Base-by-base conservation (phyloP, 139 green algal species). In the Microglena sp. region DNA sequence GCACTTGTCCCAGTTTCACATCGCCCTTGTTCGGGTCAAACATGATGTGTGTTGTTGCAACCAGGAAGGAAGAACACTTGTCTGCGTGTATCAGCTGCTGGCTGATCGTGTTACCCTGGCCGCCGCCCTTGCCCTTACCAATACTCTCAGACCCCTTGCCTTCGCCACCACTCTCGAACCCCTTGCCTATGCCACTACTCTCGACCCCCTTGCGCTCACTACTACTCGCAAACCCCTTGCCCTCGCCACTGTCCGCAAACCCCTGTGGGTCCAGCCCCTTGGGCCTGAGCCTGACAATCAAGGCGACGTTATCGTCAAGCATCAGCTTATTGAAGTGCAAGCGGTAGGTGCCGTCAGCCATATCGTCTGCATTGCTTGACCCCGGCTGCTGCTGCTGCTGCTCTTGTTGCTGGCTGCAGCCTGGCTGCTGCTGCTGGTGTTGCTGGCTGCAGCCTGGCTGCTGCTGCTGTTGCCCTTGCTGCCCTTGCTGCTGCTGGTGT, bases 1-100 rank as follows among this genome's bases (percentile, higher is more conserved):
- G 63, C 27, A 85, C 66, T 68, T 92, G 86, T 0, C 72, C 86
- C 62, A 92, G 67, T 75, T 94, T 94, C 7, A 92, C 77, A 55
- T 94, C 82, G 0, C 87, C 86, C 1, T 84, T 72, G 55, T 86
- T 81, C 8, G 90, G 90, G 60, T 94, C 91, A 64, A 96, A 96
- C 21, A 94, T 77, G 27, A 95, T 67, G 66, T 96, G 90, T 2
- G 84, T 91, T 73, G 90, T 93, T 45, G 69, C 76, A 29, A 93
- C 79, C 3, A 92, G 26, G 45, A 96, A 33, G 0, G 54, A n/a
- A n/a, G n/a, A n/a, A n/a, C n/a, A 44, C 18, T 58, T 54, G 0
- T 27, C 15, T 15, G 40, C 33, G 24, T 60, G 29, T 31, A 1
- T 28, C 3, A 27, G 15, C 15, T 45, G 35, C 29, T 32, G 2